phyloP scores from a whole-genome alignment of 441 rosid species.

The Gossypium lobatum region DNA sequence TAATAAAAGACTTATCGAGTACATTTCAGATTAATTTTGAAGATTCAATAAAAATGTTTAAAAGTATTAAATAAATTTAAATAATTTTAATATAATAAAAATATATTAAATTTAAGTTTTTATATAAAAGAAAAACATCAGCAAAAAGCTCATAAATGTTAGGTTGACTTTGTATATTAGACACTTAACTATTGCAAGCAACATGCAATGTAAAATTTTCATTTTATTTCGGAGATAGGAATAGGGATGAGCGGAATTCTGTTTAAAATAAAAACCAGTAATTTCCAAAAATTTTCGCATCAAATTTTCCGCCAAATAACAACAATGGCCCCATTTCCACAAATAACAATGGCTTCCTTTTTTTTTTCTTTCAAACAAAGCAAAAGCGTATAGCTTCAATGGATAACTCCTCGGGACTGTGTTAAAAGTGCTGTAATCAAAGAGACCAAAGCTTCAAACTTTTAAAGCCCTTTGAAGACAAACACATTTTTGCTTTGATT shows the following conservation, averaged over 20 bases:
- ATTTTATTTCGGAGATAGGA: not conserved
- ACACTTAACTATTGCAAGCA: not conserved
- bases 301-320: not conserved
- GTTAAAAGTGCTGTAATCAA: not conserved
- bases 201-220: not conserved
- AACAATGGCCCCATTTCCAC: no score
- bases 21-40: no score
- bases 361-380: conserved; percentile 3
- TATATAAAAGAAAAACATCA: no score
- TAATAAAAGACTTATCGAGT: no score
- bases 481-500: not conserved
- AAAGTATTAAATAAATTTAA: no score
- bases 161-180: not conserved
- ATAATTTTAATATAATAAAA: no score
- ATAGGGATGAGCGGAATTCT: not conserved
- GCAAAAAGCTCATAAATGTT: not conserved
- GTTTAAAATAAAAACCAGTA: not conserved
- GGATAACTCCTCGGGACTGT: not conserved
- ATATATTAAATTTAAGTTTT: no score
- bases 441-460: not conserved
- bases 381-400: not conserved
- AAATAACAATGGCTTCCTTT: no score
- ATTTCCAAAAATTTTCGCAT: not conserved
- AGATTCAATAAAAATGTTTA: no score
- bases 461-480: not conserved